phyloP scores from a whole-genome alignment of 139 green algal genomes.

The Deuterostichococcus epilithicus region DNA sequence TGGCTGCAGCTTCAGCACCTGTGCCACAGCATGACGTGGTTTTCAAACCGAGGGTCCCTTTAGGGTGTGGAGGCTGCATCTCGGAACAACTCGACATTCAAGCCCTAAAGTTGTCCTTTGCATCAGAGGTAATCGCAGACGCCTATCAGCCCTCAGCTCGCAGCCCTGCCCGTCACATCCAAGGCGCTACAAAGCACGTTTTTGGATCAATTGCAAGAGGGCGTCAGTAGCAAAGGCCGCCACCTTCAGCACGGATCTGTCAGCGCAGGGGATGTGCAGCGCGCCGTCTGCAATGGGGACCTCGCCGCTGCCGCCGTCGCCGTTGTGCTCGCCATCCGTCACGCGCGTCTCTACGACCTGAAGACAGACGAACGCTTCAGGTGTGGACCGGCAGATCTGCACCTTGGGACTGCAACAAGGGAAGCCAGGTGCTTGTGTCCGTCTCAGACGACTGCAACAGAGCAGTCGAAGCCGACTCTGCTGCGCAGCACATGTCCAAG shows the following conservation, averaged over 20 bases:
- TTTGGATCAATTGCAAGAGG: neutral
- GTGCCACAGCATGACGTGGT: conserved; percentile 21
- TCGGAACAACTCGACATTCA: neutral
- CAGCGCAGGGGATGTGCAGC: neutral
- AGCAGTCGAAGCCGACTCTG: too few relatives aligned
- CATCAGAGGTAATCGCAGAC: too few relatives aligned
- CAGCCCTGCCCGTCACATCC: conserved; percentile 30
- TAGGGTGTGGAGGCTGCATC: neutral
- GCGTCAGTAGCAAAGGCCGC: too few relatives aligned
- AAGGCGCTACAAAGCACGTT: conserved; percentile 18
- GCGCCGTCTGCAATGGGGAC: conserved; percentile 4
- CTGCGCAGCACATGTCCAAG: too few relatives aligned
- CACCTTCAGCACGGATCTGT: neutral
- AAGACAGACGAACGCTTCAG: neutral
- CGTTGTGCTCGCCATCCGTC: neutral
- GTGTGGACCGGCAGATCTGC: neutral
- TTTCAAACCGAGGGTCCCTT: too few relatives aligned
- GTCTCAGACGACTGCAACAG: too few relatives aligned
- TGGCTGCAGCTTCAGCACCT: conserved; percentile 69
- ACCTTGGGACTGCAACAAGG: too few relatives aligned
- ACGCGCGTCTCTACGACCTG: conserved; percentile 18
- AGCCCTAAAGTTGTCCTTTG: too few relatives aligned
- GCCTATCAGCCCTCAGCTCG: conserved; percentile 28
- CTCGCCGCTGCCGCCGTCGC: neutral
- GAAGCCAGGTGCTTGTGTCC: too few relatives aligned